phyloP scores from a whole-genome alignment of 2,329 filamentous ascomycete genomes.

The Scedosporium aurantiacum region DNA sequence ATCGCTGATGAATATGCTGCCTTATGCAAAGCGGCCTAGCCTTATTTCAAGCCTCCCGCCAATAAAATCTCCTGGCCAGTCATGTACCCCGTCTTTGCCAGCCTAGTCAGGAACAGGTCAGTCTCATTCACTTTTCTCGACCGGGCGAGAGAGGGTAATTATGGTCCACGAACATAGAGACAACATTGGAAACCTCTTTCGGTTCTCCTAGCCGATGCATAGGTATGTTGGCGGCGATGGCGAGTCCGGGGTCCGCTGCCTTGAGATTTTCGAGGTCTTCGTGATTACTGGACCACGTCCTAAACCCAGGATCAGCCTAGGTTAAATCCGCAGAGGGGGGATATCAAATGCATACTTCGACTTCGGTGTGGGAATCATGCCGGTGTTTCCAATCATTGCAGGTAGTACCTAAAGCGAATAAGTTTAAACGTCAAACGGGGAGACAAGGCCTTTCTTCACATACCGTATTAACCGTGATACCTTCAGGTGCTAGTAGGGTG shows the following conservation, averaged over 20 bases:
- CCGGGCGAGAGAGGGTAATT: not conserved
- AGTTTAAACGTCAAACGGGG: not conserved
- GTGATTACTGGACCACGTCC: not conserved
- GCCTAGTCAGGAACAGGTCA: conserved; percentile 12
- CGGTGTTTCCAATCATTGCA: conserved; percentile 24
- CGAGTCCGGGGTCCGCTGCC: conserved; percentile 20
- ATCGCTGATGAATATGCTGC: too few relatives aligned
- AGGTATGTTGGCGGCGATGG: conserved; percentile 22
- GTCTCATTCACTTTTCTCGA: conserved; percentile 19
- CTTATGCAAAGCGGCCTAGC: too few relatives aligned
- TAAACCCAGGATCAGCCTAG: not conserved
- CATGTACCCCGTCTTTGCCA: conserved; percentile 19
- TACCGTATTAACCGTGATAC: conserved; percentile 23
- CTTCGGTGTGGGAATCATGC: conserved; percentile 23
- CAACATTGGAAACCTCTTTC: conserved; percentile 22
- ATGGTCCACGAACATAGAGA: not conserved
- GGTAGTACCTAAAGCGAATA: conserved; percentile 17
- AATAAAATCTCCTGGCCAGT: conserved; percentile 18
- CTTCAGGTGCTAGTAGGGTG: conserved; percentile 20
- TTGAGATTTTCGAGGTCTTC: conserved; percentile 19
- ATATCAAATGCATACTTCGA: conserved; percentile 13
- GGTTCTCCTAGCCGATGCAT: conserved; percentile 22
- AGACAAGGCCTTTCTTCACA: not conserved
- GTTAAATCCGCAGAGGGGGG: not conserved
- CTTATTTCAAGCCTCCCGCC: conserved; percentile 15